A percentile compares a stretch with the other conserved stretches of the same genome.
phyloP scores from a whole-genome alignment of 352 stramenopile genomes.

The Detonula confervacea region DNA sequence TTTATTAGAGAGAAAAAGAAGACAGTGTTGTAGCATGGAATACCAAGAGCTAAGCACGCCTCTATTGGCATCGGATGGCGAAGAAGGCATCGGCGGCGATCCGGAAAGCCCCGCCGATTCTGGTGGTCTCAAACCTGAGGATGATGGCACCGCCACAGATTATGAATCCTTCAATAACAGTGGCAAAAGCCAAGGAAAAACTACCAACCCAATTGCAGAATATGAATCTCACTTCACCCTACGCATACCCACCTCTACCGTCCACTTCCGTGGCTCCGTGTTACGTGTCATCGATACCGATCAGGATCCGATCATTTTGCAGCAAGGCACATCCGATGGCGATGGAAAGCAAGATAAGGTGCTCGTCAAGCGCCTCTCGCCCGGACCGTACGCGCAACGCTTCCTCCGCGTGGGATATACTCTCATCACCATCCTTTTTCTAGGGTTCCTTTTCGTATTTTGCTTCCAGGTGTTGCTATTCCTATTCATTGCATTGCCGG shows the following conservation, averaged over 20 bases:
- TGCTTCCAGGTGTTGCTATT: conserved; percentile 75
- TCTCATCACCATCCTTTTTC: conserved; percentile 55
- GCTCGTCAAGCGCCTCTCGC: conserved; percentile 30
- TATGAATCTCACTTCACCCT: conserved; percentile 71
- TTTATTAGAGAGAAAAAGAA: no score
- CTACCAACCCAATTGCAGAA: not conserved
- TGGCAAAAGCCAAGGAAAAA: not conserved
- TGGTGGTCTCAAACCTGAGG: no score
- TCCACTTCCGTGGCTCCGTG: conserved; percentile 52
- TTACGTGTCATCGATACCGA: conserved; percentile 58
- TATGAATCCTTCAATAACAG: no score
- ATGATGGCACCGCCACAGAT: no score
- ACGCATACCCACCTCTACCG: conserved; percentile 42
- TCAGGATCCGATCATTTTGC: conserved; percentile 64
- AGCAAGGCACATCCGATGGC: conserved; percentile 23
- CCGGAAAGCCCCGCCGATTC: no score
- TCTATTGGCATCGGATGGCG: not conserved
- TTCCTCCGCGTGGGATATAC: conserved; percentile 45
- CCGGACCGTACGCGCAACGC: conserved; percentile 10
- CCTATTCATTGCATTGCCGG: conserved; percentile 61
- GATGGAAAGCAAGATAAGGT: conserved; percentile 6
- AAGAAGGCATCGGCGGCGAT: no score
- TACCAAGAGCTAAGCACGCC: conserved; percentile 13
- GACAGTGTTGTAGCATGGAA: no score
- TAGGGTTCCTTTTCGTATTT: conserved; percentile 72